These are phyloP conservation scores for Bullera alba DNA, from an alignment of 768 basidiomycete genomes.

Conservation along the genomic window DNA sequence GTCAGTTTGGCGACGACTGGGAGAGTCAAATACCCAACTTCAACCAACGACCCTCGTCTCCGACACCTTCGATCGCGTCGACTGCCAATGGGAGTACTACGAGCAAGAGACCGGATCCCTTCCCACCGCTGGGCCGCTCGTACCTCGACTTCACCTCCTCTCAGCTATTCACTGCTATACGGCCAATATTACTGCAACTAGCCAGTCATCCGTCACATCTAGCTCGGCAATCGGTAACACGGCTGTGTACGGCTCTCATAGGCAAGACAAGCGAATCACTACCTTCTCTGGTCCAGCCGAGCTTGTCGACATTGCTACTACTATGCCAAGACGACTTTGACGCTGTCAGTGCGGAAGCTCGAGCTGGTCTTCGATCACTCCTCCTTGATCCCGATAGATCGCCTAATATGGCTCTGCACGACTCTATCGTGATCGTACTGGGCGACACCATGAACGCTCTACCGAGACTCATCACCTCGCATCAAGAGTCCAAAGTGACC, in stretches of 20 bases:
- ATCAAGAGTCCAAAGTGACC: conserved; percentile 66
- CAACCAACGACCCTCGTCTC: conserved; percentile 13
- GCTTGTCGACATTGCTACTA: conserved; percentile 66
- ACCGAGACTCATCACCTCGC: conserved; percentile 63
- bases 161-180: conserved; percentile 76
- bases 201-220: conserved; percentile 27
- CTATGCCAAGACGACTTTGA: conserved; percentile 49
- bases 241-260: conserved; percentile 13
- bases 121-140: conserved; percentile 55
- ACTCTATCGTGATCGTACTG: conserved; percentile 58
- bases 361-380: conserved; percentile 5
- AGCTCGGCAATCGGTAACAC: conserved; percentile 15
- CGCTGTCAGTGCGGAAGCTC: conserved; percentile 19
- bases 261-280: conserved; percentile 48
- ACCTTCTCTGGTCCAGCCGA: conserved; percentile 60
- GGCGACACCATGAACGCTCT: conserved; percentile 61
- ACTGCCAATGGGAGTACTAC: conserved; percentile 24
- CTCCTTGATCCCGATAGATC: not conserved
- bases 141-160: conserved; percentile 78
- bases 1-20: conserved; percentile 38
- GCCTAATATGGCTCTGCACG: conserved; percentile 42
- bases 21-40: no score
- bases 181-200: conserved; percentile 60
- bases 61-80: conserved; percentile 9
- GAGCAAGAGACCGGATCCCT: no score